These are phyloP conservation scores for Schizonepeta tenuifolia DNA, from an alignment of 257 asterid genomes.

Conservation along the genomic window DNA sequence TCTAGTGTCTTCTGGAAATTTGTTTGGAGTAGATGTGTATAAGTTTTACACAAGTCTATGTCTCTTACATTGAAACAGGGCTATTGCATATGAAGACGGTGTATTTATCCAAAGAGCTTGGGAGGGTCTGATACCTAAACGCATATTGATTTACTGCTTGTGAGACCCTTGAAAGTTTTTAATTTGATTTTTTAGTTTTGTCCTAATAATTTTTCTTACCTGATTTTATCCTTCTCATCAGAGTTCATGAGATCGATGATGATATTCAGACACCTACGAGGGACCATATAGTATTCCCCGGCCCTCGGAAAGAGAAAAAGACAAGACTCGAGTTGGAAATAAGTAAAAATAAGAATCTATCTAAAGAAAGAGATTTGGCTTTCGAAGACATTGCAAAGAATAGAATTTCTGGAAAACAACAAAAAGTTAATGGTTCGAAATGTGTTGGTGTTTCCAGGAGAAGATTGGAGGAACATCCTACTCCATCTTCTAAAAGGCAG, in stretches of 20 bases:
- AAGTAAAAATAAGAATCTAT: conserved; percentile 32
- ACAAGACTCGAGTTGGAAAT: conserved; percentile 33
- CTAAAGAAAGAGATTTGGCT: conserved; percentile 30
- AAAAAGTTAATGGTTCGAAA: conserved; percentile 40
- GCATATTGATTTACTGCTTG: conserved; percentile 86
- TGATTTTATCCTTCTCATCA: conserved; percentile 37
- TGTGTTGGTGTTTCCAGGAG: conserved; percentile 44
- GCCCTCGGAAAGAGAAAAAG: conserved; percentile 38
- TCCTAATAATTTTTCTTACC: conserved; percentile 16
- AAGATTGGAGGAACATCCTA: conserved; percentile 42
- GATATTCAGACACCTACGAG: conserved; percentile 61
- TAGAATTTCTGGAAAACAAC: conserved; percentile 38
- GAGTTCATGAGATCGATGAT: conserved; percentile 66
- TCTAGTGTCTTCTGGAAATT: conserved; percentile 25
- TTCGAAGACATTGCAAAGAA: conserved; percentile 39
- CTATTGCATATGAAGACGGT: conserved; percentile 48
- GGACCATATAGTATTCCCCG: conserved; percentile 81
- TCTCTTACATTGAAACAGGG: conserved; percentile 47
- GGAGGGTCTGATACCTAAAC: conserved; percentile 71
- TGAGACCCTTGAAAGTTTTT: conserved; percentile 43
- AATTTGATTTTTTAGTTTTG: conserved; percentile 16
- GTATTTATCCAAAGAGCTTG: conserved; percentile 76
- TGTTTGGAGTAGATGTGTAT: conserved; percentile 9
- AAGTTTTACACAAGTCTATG: conserved; percentile 7
- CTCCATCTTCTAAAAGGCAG: conserved; percentile 40